phyloP scores from a whole-genome alignment of 2,329 filamentous ascomycete genomes.

The Xylariaceae sp. region DNA sequence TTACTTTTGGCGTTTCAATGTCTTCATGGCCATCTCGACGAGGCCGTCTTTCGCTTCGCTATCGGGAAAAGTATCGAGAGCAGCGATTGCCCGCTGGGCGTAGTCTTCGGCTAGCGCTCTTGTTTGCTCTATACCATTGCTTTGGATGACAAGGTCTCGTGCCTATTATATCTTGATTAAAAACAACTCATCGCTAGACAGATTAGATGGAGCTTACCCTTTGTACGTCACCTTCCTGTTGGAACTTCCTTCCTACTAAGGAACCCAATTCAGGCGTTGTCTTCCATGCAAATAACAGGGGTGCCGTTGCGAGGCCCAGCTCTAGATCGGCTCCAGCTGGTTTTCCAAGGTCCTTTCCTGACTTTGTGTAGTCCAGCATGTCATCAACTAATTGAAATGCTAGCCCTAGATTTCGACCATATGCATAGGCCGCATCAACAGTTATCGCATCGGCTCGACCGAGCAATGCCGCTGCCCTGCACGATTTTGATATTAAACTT shows the following conservation, averaged over 20 bases:
- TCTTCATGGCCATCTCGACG: constrained; percentile 92
- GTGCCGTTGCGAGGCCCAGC: constrained; percentile 90
- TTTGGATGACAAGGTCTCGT: constrained; percentile 80
- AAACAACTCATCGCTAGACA: neutral
- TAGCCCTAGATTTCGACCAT: constrained; percentile 90
- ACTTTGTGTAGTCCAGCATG: constrained; percentile 94
- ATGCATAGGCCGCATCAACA: constrained; percentile 89
- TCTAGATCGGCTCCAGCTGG: constrained; percentile 94
- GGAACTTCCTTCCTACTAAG: constrained; percentile 91
- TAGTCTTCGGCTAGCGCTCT: constrained; percentile 90
- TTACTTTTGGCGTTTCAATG: constrained; percentile 86
- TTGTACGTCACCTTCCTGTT: constrained; percentile 80
- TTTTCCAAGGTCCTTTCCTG: constrained; percentile 85
- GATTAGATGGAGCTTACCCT: constrained; percentile 62
- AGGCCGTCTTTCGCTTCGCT: constrained; percentile 93
- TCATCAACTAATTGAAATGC: constrained; percentile 98
- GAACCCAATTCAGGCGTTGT: constrained; percentile 82
- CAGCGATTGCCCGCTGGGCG: constrained; percentile 82
- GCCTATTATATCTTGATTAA: constrained; percentile 63
- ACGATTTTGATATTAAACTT: constrained; percentile 94
- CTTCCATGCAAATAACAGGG: constrained; percentile 95
- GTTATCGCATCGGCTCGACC: constrained; percentile 78
- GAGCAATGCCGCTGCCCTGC: constrained; percentile 85
- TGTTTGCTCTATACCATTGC: constrained; percentile 90
- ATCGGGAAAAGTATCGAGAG: constrained; percentile 86